Conservation (phyloP, 495 filamentous ascomycete species). For the Bacidia rubella region DNA sequence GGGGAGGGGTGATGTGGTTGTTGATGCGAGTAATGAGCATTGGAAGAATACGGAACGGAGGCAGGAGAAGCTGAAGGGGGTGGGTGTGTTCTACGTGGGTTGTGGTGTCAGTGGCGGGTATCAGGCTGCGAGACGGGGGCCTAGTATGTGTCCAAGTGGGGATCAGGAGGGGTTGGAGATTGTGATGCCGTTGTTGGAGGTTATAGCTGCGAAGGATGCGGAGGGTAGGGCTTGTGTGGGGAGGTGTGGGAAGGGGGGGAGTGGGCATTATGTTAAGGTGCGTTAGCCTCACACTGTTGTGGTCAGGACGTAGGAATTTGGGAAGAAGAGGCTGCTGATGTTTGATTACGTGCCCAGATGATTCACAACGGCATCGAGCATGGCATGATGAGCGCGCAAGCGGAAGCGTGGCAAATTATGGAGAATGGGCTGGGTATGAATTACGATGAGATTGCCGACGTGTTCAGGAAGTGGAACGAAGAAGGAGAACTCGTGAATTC, state of each 20-base stretch:
- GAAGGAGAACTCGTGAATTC: slow-evolving; percentile 37
- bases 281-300: not conserved
- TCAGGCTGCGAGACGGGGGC: slow-evolving; percentile 51
- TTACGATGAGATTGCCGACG: slow-evolving; percentile 47
- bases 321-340: no score
- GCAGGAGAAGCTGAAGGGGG: slow-evolving; percentile 39
- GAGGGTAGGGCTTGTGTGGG: slow-evolving; percentile 48
- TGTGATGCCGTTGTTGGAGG: slow-evolving; percentile 50
- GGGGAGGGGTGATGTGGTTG: slow-evolving; percentile 50
- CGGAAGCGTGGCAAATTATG: slow-evolving; percentile 56
- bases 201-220: slow-evolving; percentile 45
- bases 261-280: slow-evolving; percentile 24
- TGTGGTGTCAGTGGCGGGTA: slow-evolving; percentile 60
- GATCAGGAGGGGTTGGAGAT: slow-evolving; percentile 41
- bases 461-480: slow-evolving; percentile 48
- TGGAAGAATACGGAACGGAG: slow-evolving; percentile 53
- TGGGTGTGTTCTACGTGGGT: slow-evolving; percentile 51
- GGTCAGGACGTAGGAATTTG: no score
- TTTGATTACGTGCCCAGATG: no score
- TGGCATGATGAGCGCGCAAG: slow-evolving; percentile 47
- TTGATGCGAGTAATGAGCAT: slow-evolving; percentile 62
- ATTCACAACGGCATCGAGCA: slow-evolving; percentile 68
- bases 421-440: slow-evolving; percentile 42
- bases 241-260: slow-evolving; percentile 46
- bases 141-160: slow-evolving; percentile 53